phyloP scores from a whole-genome alignment of 2,329 filamentous ascomycete genomes.

The Phialemonium atrogriseum region DNA sequence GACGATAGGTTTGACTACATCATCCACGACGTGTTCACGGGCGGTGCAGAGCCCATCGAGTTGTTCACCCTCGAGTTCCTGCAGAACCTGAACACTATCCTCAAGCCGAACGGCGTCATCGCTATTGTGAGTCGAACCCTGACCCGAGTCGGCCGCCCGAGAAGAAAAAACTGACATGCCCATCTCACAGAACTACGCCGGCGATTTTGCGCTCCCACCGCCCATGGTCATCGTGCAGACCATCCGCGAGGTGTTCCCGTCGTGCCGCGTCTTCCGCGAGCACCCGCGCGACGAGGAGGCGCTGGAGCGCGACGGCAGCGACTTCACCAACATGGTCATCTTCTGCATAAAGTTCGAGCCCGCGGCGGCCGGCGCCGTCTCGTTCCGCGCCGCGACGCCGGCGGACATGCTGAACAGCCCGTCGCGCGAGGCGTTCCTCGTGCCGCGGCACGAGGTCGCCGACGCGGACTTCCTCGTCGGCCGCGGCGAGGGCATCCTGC shows the following conservation, averaged over 20 bases:
- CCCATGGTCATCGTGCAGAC: conserved; percentile 75
- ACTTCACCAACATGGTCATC: conserved; percentile 94
- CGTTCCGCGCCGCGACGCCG: conserved; percentile 57
- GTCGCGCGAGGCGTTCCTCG: conserved; percentile 60
- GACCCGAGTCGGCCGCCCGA: background rate
- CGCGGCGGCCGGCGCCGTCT: conserved; percentile 35
- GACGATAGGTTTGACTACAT: conserved; percentile 71
- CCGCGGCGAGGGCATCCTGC: conserved; percentile 45
- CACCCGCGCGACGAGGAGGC: conserved; percentile 41
- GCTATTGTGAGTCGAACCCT: conserved; percentile 60
- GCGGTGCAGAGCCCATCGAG: conserved; percentile 80
- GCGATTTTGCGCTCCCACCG: conserved; percentile 70
- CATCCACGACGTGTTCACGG: conserved; percentile 95
- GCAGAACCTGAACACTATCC: conserved; percentile 56
- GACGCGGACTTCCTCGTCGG: conserved; percentile 35
- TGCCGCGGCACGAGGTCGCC: conserved; percentile 64
- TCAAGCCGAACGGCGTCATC: conserved; percentile 73
- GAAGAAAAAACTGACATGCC: conserved; percentile 4
- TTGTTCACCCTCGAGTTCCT: conserved; percentile 88
- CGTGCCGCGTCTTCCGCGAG: conserved; percentile 87
- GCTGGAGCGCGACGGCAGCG: conserved; percentile 40
- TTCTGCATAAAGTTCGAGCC: conserved; percentile 80
- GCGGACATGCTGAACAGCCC: conserved; percentile 66
- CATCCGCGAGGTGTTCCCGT: conserved; percentile 74
- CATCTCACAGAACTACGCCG: conserved; percentile 73